Conservation (phyloP, 106 monocot genomes). For the Phalaenopsis equestris region DNA sequence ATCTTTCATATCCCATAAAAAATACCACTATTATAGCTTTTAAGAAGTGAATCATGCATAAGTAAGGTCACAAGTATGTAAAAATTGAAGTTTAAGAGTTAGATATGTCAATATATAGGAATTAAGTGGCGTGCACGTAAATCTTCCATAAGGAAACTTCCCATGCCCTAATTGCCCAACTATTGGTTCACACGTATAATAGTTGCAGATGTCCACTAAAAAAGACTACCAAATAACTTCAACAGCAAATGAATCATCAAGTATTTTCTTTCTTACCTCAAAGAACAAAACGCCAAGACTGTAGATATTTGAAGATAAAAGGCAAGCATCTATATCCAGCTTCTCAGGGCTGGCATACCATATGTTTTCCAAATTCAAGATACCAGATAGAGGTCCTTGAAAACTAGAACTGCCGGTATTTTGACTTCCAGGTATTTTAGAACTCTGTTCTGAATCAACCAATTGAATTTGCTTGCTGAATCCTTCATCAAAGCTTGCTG, state of each 20-base stretch:
- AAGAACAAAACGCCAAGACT: slow-evolving; percentile 89
- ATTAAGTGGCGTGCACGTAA: too few species aligned
- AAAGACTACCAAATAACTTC: background rate
- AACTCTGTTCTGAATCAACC: slow-evolving; percentile 8
- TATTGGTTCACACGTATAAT: background rate
- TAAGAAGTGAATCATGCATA: too few species aligned
- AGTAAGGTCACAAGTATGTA: too few species aligned
- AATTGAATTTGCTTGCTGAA: slow-evolving; percentile 7
- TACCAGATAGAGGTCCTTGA: slow-evolving; percentile 15
- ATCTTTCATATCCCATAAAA: too few species aligned
- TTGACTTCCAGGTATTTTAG: slow-evolving; percentile 1
- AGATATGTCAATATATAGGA: too few species aligned
- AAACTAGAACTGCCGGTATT: slow-evolving; percentile 1
- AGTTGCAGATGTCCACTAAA: background rate
- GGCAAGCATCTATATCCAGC: slow-evolving; percentile 14
- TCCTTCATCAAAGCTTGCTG: slow-evolving; percentile 14
- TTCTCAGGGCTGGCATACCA: slow-evolving; percentile 94
- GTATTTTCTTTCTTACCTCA: slow-evolving; percentile 44
- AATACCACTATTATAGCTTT: too few species aligned
- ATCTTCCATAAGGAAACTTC: too few species aligned
- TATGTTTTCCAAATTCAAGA: slow-evolving; percentile 55
- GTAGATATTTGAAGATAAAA: slow-evolving; percentile 68
- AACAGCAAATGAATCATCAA: background rate
- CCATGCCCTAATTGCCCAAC: background rate
- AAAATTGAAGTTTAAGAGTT: too few species aligned